Percentiles rank a stretch among this genome's conserved stretches.
Conservation (phyloP, 345 rosid species). For the Brassica nigra region DNA sequence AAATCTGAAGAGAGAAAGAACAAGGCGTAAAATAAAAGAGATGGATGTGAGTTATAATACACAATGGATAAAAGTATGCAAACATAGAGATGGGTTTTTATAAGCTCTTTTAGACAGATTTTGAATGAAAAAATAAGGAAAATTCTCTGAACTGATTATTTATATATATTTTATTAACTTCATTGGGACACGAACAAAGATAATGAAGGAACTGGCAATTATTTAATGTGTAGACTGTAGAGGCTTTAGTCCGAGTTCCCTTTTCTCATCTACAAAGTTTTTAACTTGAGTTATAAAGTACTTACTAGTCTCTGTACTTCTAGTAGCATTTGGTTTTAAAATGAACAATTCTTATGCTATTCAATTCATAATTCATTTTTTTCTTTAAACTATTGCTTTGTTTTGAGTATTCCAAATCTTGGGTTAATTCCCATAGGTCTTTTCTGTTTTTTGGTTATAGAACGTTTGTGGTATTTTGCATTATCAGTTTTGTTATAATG, state of each 20-base stretch:
- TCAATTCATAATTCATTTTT: neutral
- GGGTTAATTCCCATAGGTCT: neutral
- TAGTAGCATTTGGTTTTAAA: neutral
- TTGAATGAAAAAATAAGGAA: neutral
- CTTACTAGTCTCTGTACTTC: neutral
- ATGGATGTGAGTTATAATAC: conserved; percentile 22
- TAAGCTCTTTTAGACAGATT: conserved; percentile 26
- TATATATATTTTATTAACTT: conserved; percentile 7
- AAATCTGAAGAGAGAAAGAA: neutral
- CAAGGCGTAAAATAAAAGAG: neutral
- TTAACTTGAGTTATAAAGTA: neutral
- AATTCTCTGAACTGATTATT: neutral
- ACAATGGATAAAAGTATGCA: conserved; percentile 25
- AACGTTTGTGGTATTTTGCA: neutral
- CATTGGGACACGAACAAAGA: conserved; percentile 32
- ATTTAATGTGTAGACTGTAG: conserved; percentile 13
- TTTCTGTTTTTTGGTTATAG: neutral
- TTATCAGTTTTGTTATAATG: neutral
- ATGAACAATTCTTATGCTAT: neutral
- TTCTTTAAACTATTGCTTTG: neutral
- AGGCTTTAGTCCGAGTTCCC: conserved; percentile 21
- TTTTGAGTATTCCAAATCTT: neutral
- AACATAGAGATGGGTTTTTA: conserved; percentile 36
- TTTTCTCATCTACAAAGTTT: neutral
- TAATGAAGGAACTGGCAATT: conserved; percentile 20